Conservation (phyloP, 2,329 filamentous ascomycete species). For the Exophiala lecanii-corni region DNA sequence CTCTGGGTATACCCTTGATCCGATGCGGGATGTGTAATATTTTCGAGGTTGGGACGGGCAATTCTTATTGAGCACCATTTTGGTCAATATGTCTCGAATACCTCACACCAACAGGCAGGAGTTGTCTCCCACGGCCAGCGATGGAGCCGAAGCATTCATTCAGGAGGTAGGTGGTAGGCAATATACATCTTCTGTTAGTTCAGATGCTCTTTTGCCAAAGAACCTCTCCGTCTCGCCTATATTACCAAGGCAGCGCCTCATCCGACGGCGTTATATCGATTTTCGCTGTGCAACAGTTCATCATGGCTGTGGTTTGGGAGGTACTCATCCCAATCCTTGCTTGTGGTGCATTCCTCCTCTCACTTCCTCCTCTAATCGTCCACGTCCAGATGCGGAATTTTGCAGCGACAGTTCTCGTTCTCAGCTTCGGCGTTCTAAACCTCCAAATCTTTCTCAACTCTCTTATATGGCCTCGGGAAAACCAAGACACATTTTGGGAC, state of each 20-base stretch:
- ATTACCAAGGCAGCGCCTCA: no score
- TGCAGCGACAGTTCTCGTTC: conserved; percentile 53
- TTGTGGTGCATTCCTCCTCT: conserved; percentile 14
- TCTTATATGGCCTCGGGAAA: conserved; percentile 59
- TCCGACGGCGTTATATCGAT: no score
- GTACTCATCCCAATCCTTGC: conserved; percentile 13
- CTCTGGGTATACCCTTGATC: no score
- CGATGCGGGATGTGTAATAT: no score
- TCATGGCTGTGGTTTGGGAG: conserved; percentile 2
- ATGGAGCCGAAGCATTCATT: no score
- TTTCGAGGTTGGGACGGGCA: no score
- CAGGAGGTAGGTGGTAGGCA: no score
- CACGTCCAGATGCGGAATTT: conserved; percentile 59
- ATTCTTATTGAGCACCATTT: conserved; percentile 22
- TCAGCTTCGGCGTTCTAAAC: conserved; percentile 55
- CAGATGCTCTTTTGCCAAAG: no score
- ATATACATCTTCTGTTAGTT: no score
- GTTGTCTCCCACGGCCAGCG: no score
- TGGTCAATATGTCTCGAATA: conserved; percentile 19
- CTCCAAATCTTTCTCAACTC: conserved; percentile 58
- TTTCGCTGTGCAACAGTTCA: no score
- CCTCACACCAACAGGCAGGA: conserved; percentile 2
- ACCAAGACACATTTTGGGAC: conserved; percentile 52
- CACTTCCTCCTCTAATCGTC: conserved; percentile 51
- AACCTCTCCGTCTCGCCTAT: no score